phyloP scores from a whole-genome alignment of 148 eudicot species.

The Drosera capensis region DNA sequence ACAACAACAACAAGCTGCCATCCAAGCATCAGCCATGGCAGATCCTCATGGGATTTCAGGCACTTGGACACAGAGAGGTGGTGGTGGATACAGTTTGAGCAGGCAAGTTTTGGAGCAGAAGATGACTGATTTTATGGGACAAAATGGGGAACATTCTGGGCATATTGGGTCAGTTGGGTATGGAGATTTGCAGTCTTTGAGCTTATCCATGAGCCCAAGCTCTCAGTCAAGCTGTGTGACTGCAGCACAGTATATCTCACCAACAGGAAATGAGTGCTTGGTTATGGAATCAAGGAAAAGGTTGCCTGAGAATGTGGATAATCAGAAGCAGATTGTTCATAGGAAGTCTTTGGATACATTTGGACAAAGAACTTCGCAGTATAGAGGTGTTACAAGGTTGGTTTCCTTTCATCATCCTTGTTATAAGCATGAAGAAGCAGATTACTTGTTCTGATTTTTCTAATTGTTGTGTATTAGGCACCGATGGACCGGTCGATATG shows the following conservation, averaged over 20 bases:
- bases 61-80: constrained; percentile 42
- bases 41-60: constrained; percentile 25
- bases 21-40: constrained; percentile 9
- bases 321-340: constrained; percentile 69
- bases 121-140: constrained; percentile 4
- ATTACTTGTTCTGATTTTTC: not conserved
- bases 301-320: constrained; percentile 24
- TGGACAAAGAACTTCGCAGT: constrained; percentile 96
- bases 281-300: constrained; percentile 47
- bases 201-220: constrained; percentile 87
- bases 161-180: constrained; percentile 24
- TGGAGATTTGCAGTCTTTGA: constrained; percentile 59
- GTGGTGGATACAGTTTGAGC: constrained; percentile 15
- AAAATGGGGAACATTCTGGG: constrained; percentile 18
- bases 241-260: constrained; percentile 46
- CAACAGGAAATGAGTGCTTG: constrained; percentile 23
- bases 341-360: constrained; percentile 89
- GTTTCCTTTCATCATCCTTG: not conserved
- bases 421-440: not conserved
- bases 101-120: constrained; percentile 12
- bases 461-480: constrained; percentile 37
- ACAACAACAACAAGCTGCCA: constrained; percentile 5
- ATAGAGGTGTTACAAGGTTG: constrained; percentile 91
- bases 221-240: constrained; percentile 83
- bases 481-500: constrained; percentile 67